These are phyloP conservation scores for Fusarium nisikadoi DNA, from an alignment of 2,329 filamentous ascomycete species.

Conservation along the genomic window DNA sequence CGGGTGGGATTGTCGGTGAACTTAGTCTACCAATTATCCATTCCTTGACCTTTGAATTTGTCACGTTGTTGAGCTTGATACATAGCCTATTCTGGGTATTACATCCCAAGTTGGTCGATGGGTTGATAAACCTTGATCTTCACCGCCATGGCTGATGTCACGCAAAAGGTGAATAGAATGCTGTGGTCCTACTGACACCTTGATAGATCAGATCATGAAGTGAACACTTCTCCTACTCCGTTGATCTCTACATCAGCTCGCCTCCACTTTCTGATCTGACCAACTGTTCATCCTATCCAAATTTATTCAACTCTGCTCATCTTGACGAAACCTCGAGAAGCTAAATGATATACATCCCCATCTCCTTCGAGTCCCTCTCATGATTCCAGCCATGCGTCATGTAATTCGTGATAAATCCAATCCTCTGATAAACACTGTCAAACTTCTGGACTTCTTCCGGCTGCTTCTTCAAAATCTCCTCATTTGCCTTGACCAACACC, in stretches of 20 bases:
- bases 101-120: background rate
- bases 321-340: rapidly evolving
- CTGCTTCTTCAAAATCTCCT: constrained; percentile 12
- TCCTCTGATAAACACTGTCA: constrained; percentile 29
- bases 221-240: background rate
- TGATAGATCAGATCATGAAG: background rate
- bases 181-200: background rate
- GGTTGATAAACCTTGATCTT: background rate
- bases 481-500: constrained; percentile 22
- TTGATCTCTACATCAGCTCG: rapidly evolving
- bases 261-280: background rate
- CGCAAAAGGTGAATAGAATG: background rate
- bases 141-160: background rate
- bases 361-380: constrained; percentile 16
- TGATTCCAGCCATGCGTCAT: constrained; percentile 28
- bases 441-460: constrained; percentile 21
- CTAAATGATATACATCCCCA: constrained; percentile 32
- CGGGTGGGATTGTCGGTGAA: background rate
- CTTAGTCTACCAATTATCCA: background rate
- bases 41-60: background rate
- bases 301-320: no score
- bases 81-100: background rate
- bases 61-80: background rate
- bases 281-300: no score
- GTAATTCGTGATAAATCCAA: constrained; percentile 33